phyloP scores from a whole-genome alignment of 2,329 filamentous ascomycete species.

The Neoascochyta sp. region DNA sequence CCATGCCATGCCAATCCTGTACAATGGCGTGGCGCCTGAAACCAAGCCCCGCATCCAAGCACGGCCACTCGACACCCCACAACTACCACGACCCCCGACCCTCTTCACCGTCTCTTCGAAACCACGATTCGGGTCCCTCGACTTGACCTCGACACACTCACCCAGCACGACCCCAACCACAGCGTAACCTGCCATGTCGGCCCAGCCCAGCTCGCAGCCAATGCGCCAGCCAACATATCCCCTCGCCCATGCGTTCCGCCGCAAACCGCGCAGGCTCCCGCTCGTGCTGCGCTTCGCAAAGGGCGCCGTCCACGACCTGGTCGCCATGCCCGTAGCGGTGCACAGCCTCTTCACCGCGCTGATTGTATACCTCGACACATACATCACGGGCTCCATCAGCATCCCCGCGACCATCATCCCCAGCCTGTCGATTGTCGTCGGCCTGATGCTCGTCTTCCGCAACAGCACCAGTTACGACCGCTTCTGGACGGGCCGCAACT shows the following conservation, averaged over 20 bases:
- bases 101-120: too few species aligned
- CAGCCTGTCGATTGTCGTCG: constrained; percentile 62
- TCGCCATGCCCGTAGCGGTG: constrained; percentile 54
- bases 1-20: too few species aligned
- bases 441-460: constrained; percentile 64
- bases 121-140: too few species aligned
- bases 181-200: constrained; percentile 10
- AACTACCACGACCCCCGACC: too few species aligned
- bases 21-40: too few species aligned
- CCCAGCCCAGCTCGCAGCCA: too few species aligned
- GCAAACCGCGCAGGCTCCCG: constrained; percentile 55
- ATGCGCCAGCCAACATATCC: constrained; percentile 43
- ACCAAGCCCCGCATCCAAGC: too few species aligned
- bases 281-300: constrained; percentile 63
- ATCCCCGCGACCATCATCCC: constrained; percentile 60
- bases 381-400: constrained; percentile 49
- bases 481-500: constrained; percentile 60
- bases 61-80: too few species aligned
- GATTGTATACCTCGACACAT: constrained; percentile 55
- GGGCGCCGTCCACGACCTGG: constrained; percentile 59
- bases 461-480: constrained; percentile 63
- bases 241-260: constrained; percentile 44
- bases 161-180: neutral
- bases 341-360: constrained; percentile 58
- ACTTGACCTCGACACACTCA: too few species aligned